phyloP scores from a whole-genome alignment of 2,329 filamentous ascomycete species.

The Fusarium torreyae region DNA sequence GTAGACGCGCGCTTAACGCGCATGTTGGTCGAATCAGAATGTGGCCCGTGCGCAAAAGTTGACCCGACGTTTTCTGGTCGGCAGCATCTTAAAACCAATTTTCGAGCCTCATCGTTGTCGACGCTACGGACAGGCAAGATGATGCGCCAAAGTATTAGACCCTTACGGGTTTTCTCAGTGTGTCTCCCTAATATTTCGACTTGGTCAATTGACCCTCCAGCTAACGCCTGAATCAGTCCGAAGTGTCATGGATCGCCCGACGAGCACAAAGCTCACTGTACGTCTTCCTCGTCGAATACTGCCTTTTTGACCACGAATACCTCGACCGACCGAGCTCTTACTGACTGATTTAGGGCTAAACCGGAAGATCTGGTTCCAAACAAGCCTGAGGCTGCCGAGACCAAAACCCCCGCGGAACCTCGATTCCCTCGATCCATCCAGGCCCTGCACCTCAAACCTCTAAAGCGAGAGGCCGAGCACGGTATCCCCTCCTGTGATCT shows the following conservation, averaged over 20 bases:
- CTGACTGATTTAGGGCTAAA: slow-evolving; percentile 36
- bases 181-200: rapidly evolving
- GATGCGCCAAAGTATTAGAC: slow-evolving; percentile 51
- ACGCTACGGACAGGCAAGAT: slow-evolving; percentile 48
- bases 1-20: slow-evolving; percentile 34
- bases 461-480: slow-evolving; percentile 80
- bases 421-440: slow-evolving; percentile 85
- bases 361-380: slow-evolving; percentile 38
- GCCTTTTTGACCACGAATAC: neutral
- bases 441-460: slow-evolving; percentile 86
- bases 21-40: neutral
- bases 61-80: slow-evolving; percentile 43
- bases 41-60: slow-evolving; percentile 43
- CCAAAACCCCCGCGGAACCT: slow-evolving; percentile 41
- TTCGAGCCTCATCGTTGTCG: slow-evolving; percentile 42
- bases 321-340: neutral
- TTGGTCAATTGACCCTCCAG: neutral
- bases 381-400: slow-evolving; percentile 19
- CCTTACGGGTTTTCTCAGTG: slow-evolving; percentile 48
- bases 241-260: slow-evolving; percentile 45
- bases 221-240: slow-evolving; percentile 39
- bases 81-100: slow-evolving; percentile 30
- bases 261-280: slow-evolving; percentile 50
- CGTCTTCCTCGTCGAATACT: slow-evolving; percentile 23
- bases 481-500: slow-evolving; percentile 91